These are phyloP conservation scores for Aspergillus fumigatus DNA, from an alignment of 2,329 filamentous ascomycete species.

Conservation along the genomic window DNA sequence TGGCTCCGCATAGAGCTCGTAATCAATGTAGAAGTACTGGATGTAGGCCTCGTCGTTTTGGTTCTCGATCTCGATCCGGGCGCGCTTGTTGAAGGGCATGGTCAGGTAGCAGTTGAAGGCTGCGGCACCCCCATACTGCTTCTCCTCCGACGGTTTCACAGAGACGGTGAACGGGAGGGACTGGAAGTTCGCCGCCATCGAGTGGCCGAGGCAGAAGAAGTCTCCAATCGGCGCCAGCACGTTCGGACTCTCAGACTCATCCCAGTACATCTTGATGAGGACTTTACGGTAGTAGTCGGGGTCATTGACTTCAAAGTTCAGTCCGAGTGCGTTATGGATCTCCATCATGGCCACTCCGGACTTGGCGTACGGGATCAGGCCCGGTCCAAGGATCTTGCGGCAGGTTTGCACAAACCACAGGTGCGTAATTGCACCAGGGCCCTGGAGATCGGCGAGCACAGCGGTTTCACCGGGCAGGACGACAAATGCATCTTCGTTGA, in stretches of 20 bases:
- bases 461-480: slow-evolving; percentile 28
- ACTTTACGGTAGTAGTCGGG: slow-evolving; percentile 36
- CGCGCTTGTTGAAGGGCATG: slow-evolving; percentile 32
- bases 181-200: slow-evolving; percentile 32
- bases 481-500: slow-evolving; percentile 32
- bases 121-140: slow-evolving; percentile 31
- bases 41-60: slow-evolving; percentile 30
- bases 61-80: slow-evolving; percentile 34
- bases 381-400: slow-evolving; percentile 30
- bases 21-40: slow-evolving; percentile 36
- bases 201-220: slow-evolving; percentile 31
- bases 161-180: slow-evolving; percentile 32
- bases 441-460: slow-evolving; percentile 28
- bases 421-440: slow-evolving; percentile 28
- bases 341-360: slow-evolving; percentile 35
- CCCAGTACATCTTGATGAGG: slow-evolving; percentile 35
- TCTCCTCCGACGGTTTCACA: slow-evolving; percentile 31
- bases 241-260: slow-evolving; percentile 27
- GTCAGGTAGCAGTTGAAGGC: slow-evolving; percentile 31
- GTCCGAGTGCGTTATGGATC: slow-evolving; percentile 28
- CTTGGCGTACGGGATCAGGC: slow-evolving; percentile 31
- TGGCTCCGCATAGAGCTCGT: slow-evolving; percentile 26
- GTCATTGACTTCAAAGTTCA: slow-evolving; percentile 31
- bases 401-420: slow-evolving; percentile 27
- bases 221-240: slow-evolving; percentile 30